phyloP scores from a whole-genome alignment of 148 eudicot genomes.

The Chenopodium berlandieri region DNA sequence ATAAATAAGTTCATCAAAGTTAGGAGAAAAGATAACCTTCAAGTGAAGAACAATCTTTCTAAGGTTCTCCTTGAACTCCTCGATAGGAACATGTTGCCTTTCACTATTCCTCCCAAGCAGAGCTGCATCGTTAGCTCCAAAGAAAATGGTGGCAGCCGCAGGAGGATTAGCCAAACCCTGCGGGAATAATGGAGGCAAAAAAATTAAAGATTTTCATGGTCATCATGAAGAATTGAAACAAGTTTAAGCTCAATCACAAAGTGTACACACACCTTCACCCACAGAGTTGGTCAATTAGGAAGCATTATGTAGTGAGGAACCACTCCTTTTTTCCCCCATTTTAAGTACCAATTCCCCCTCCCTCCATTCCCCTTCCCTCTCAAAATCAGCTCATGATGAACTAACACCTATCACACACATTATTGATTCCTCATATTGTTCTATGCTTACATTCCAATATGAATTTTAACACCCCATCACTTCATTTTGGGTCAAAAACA shows the following conservation, averaged over 20 bases:
- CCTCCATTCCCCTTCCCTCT: background rate
- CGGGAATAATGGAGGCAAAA: constrained; percentile 3
- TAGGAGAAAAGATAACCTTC: constrained; percentile 47
- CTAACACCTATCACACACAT: background rate
- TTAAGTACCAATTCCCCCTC: background rate
- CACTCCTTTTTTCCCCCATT: background rate
- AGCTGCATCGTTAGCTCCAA: constrained; percentile 98
- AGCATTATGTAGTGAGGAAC: background rate
- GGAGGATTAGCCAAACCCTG: constrained; percentile 60
- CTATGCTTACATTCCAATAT: background rate
- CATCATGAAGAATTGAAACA: background rate
- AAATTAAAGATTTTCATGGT: background rate
- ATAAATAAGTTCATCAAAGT: background rate
- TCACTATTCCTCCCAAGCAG: constrained; percentile 63
- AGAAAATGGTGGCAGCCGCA: constrained; percentile 68
- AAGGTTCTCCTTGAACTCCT: constrained; percentile 83
- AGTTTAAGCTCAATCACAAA: background rate
- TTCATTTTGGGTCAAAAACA: background rate
- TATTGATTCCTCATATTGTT: background rate
- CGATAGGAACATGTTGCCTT: constrained; percentile 75
- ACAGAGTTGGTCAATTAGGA: background rate
- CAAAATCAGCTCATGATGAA: background rate
- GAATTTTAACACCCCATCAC: background rate
- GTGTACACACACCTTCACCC: background rate
- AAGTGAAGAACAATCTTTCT: constrained; percentile 69